Percentiles rank a stretch among this genome's conserved stretches.
phyloP scores from a whole-genome alignment of 2,329 filamentous ascomycete species.

The Aspergillus brasiliensis region DNA sequence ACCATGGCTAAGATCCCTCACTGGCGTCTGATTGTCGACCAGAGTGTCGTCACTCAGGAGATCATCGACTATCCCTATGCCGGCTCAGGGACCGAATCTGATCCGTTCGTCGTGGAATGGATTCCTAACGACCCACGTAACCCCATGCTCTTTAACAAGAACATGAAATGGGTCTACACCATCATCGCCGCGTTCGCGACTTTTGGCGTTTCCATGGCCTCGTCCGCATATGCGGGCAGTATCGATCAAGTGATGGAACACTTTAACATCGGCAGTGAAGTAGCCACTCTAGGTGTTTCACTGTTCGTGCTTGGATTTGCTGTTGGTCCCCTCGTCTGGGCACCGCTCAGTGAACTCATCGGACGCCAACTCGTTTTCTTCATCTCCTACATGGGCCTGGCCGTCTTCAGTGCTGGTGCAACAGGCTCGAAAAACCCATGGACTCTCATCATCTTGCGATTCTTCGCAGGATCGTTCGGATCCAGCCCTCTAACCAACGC shows the following conservation, averaged over 20 bases:
- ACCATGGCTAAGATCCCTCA: slow-evolving; percentile 32
- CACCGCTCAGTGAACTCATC: slow-evolving; percentile 65
- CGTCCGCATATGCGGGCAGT: slow-evolving; percentile 43
- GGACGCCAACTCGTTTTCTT: slow-evolving; percentile 57
- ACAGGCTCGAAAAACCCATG: slow-evolving; percentile 59
- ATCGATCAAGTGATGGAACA: slow-evolving; percentile 51
- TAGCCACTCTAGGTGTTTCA: slow-evolving; percentile 64
- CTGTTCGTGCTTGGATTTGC: slow-evolving; percentile 65
- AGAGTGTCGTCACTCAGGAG: slow-evolving; percentile 38
- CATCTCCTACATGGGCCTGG: slow-evolving; percentile 58
- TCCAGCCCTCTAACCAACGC: slow-evolving; percentile 54
- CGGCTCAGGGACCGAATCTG: slow-evolving; percentile 45
- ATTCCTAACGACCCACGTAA: slow-evolving; percentile 48
- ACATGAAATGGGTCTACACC: slow-evolving; percentile 46
- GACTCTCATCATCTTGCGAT: slow-evolving; percentile 63
- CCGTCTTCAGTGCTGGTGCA: slow-evolving; percentile 61
- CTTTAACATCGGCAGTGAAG: slow-evolving; percentile 56
- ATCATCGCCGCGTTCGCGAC: slow-evolving; percentile 42
- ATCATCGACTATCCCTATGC: slow-evolving; percentile 34
- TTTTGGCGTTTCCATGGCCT: slow-evolving; percentile 46
- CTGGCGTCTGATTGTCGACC: slow-evolving; percentile 36
- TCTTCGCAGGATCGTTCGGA: slow-evolving; percentile 64
- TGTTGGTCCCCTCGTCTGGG: slow-evolving; percentile 66
- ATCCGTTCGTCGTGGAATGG: slow-evolving; percentile 47
- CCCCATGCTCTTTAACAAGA: slow-evolving; percentile 37